These are phyloP conservation scores for Phytophthora citricola DNA, from an alignment of 352 stramenopile species.

Conservation along the genomic window DNA sequence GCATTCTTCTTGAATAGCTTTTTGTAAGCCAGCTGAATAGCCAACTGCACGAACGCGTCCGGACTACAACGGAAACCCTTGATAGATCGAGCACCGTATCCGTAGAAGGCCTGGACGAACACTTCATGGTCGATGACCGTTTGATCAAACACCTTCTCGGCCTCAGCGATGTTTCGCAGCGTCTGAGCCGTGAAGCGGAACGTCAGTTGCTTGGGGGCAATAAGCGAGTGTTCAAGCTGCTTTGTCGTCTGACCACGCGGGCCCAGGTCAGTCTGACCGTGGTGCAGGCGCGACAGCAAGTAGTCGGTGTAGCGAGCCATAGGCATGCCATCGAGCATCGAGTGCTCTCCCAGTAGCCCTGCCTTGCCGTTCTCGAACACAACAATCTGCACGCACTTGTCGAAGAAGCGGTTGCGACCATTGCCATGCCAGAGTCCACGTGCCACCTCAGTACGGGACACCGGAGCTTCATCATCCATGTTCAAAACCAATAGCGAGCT, in stretches of 20 bases:
- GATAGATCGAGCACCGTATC: constrained; percentile 89
- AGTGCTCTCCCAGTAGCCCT: constrained; percentile 94
- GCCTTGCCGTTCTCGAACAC: constrained; percentile 96
- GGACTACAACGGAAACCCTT: constrained; percentile 92
- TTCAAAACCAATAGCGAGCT: constrained; percentile 74
- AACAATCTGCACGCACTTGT: constrained; percentile 97
- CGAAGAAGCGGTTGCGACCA: constrained; percentile 96
- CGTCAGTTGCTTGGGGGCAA: constrained; percentile 46
- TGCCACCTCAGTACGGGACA: constrained; percentile 71
- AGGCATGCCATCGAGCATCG: constrained; percentile 89
- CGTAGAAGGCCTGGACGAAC: constrained; percentile 88
- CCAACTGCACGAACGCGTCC: constrained; percentile 96
- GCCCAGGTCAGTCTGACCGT: constrained; percentile 59
- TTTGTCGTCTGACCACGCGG: constrained; percentile 44
- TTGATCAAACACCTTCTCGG: constrained; percentile 67
- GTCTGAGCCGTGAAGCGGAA: constrained; percentile 65
- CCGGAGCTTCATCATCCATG: constrained; percentile 68
- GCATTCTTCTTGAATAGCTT: constrained; percentile 71
- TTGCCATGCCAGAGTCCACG: constrained; percentile 81
- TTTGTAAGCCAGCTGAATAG: constrained; percentile 94
- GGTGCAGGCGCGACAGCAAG: constrained; percentile 61
- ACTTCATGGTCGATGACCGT: constrained; percentile 90
- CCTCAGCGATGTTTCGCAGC: constrained; percentile 53
- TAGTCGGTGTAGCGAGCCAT: constrained; percentile 79
- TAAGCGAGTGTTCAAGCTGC: constrained; percentile 39